Evolutionary conservation across 2,329 filamentous ascomycete species (phyloP).

Genomic region (Pyrenophora graminea): DNA sequence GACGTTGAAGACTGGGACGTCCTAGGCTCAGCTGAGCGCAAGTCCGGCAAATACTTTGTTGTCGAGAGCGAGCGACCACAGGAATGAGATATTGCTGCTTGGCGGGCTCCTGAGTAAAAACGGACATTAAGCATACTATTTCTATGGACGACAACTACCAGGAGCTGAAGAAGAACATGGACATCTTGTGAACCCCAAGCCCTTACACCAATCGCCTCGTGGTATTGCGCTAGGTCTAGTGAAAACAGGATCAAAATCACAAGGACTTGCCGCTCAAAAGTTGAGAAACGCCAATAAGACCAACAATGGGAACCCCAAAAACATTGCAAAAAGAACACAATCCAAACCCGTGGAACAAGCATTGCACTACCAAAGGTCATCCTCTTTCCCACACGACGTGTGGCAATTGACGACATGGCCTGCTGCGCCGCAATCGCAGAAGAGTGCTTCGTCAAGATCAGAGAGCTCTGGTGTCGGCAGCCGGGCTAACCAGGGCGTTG

Average conservation of each 20-base stretch:
- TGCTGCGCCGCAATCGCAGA: constrained; percentile 40
- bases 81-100: constrained; percentile 20
- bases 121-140: neutral
- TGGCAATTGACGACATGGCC: constrained; percentile 23
- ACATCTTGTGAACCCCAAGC: no score
- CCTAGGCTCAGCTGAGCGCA: constrained; percentile 67
- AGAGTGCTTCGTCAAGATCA: constrained; percentile 31
- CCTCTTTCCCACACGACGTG: constrained; percentile 18
- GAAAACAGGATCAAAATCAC: no score
- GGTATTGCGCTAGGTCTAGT: no score
- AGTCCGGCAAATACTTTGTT: constrained; percentile 74
- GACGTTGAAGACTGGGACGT: constrained; percentile 71
- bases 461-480: constrained; percentile 42
- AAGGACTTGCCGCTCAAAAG: no score
- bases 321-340: neutral
- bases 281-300: no score
- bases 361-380: neutral
- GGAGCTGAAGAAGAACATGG: neutral
- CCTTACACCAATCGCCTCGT: no score
- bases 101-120: no score
- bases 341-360: neutral
- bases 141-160: neutral
- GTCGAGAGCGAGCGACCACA: constrained; percentile 64
- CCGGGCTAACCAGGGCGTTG: constrained; percentile 37
- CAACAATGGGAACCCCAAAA: neutral